Evolutionary conservation across 371 early-diverging fungal genomes (phyloP).

Genomic region (Mucor piriformis): DNA sequence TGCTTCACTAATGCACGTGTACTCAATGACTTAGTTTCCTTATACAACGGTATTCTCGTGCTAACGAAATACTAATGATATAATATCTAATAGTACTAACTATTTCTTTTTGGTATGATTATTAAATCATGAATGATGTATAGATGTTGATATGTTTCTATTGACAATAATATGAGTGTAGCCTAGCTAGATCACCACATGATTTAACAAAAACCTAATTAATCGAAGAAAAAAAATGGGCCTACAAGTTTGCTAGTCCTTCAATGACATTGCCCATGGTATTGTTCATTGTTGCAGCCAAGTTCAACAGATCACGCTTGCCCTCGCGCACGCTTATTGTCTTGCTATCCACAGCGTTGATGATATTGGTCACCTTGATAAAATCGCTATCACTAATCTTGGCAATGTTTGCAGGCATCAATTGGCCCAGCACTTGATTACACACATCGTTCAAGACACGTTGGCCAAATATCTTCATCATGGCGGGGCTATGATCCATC

Average conservation of each 20-base stretch:
- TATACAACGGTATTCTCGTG: too few species aligned
- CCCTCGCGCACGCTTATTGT: constrained; percentile 22
- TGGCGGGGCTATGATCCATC: constrained; percentile 19
- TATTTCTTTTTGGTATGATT: too few species aligned
- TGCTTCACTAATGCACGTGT: too few species aligned
- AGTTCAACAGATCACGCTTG: constrained; percentile 26
- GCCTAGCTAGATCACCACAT: too few species aligned
- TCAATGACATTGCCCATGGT: constrained; percentile 20
- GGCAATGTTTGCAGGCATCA: constrained; percentile 19
- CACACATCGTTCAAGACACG: constrained; percentile 22
- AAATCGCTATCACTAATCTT: constrained; percentile 30
- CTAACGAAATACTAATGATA: too few species aligned
- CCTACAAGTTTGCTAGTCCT: constrained; percentile 25
- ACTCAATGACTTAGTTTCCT: too few species aligned
- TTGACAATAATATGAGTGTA: too few species aligned
- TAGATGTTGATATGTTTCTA: too few species aligned
- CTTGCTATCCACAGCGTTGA: constrained; percentile 24
- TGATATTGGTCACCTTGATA: constrained; percentile 24
- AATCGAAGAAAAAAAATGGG: constrained; percentile 24
- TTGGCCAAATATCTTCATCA: constrained; percentile 27
- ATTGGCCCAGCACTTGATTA: constrained; percentile 26
- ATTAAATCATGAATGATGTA: too few species aligned
- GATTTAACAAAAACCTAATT: constrained; percentile 21
- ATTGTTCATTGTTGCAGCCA: constrained; percentile 22
- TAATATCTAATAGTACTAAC: too few species aligned